Base-by-base conservation (phyloP, 208 protist genomes). In the Leishmania aethiopica region DNA sequence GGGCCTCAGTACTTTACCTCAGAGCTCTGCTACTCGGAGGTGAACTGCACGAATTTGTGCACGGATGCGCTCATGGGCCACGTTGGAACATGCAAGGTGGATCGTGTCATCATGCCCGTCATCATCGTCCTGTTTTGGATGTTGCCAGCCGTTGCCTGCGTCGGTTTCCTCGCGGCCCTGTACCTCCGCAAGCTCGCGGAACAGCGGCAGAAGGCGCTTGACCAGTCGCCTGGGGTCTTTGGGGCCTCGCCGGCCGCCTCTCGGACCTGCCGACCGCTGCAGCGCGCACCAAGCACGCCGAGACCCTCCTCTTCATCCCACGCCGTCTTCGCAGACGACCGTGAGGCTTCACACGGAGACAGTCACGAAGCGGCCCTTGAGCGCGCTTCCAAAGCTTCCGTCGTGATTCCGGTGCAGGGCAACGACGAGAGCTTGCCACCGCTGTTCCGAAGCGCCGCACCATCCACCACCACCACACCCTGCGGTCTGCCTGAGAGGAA, bases 31-130 rank as follows among this genome's bases (percentile, higher is more conserved):
- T 89, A 83, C 80, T 80, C 80, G 47, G 66, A 73, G 5, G 45
- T 67, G n/a, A 84, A 90, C 78, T 93, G 88, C 82, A 88, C 86
- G 19, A 17, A 73, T 40, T 86, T 93, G 55, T 95, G 91, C 72
- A 28, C 32, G 2, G 47, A 45, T 6, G 84, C 70, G 2, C 75
- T 79, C 0, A 76, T 93, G 55, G 86, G 90, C 67, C 75, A 47
- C 55, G 77, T 90, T 40, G 49, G 78, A 22, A 42, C 59, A 35
- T 94, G 91, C 76, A 49, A 32, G 28, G 73, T 90, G 6, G 80
- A 90, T 69, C 74, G 74, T 35, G 88, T 75, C 19, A 75, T 89
- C 45, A 86, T 90, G 84, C 84, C 85, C 32, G 45, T 83, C 7
- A 60, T 91, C 66, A 85, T 94, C 51, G 69, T 74, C 7, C 55